These are phyloP conservation scores for Immersiporthe knoxdaviesiana DNA, from an alignment of 2,329 filamentous ascomycete genomes.

Conservation along the genomic window DNA sequence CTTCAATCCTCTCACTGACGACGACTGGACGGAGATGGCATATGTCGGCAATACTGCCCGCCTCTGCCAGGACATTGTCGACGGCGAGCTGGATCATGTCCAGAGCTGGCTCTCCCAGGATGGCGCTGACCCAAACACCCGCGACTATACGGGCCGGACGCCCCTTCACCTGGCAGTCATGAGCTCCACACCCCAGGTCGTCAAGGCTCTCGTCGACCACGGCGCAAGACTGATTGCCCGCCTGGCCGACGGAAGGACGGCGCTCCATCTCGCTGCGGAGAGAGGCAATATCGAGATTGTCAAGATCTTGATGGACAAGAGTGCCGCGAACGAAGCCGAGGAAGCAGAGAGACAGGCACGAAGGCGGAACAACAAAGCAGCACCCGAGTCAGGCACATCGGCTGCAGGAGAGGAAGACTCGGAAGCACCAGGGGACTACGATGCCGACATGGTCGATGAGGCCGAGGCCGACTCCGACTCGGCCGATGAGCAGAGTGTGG, in stretches of 20 bases:
- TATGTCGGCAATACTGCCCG: slow-evolving; percentile 79
- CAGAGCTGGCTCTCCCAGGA: slow-evolving; percentile 71
- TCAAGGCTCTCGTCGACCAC: slow-evolving; percentile 70
- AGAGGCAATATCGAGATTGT: slow-evolving; percentile 72
- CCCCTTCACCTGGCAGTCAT: slow-evolving; percentile 78
- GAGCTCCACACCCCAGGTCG: slow-evolving; percentile 69
- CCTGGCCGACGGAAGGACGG: slow-evolving; percentile 77
- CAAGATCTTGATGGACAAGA: slow-evolving; percentile 72
- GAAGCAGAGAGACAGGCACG: slow-evolving; percentile 62
- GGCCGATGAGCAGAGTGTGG: slow-evolving; percentile 54
- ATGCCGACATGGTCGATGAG: slow-evolving; percentile 54
- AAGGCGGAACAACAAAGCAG: slow-evolving; percentile 42
- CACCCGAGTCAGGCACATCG: slow-evolving; percentile 35
- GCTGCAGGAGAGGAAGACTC: slow-evolving; percentile 35
- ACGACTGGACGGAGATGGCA: slow-evolving; percentile 91
- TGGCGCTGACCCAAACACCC: slow-evolving; percentile 69
- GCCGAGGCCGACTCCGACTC: slow-evolving; percentile 52
- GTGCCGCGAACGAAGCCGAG: slow-evolving; percentile 71
- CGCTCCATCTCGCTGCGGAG: slow-evolving; percentile 79
- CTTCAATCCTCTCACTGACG: slow-evolving; percentile 79
- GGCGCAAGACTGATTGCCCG: slow-evolving; percentile 75
- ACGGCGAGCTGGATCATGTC: slow-evolving; percentile 71
- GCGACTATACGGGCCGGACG: slow-evolving; percentile 78
- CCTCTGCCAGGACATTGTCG: slow-evolving; percentile 80
- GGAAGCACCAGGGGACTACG: slow-evolving; percentile 43